These are phyloP conservation scores for Eucalyptus tenuipes DNA, from an alignment of 345 rosid genomes.

Conservation along the genomic window DNA sequence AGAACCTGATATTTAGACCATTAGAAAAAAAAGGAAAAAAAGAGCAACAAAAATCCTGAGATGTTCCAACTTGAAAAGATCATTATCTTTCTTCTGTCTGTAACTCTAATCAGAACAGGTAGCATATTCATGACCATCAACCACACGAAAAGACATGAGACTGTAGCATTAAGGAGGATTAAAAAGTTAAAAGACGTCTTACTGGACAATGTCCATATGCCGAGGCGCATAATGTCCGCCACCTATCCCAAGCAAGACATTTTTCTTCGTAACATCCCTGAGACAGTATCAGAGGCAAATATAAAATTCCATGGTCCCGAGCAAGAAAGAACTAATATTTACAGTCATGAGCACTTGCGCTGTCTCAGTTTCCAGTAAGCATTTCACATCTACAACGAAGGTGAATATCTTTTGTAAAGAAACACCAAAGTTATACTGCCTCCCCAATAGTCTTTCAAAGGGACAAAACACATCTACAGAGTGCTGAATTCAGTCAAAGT, in stretches of 20 bases:
- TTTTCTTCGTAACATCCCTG: constrained; percentile 47
- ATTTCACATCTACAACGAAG: neutral
- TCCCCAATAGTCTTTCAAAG: neutral
- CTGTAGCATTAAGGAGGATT: neutral
- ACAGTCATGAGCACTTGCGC: neutral
- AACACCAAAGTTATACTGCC: neutral
- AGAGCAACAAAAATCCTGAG: neutral
- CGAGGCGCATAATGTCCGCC: constrained; percentile 98
- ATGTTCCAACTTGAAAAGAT: neutral
- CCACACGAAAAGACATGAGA: neutral
- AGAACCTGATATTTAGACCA: neutral
- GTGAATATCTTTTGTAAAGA: neutral
- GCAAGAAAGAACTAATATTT: neutral
- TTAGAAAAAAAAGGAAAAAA: too few relatives aligned
- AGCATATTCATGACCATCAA: neutral
- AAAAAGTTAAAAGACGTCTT: constrained; percentile 8
- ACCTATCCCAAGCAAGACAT: constrained; percentile 81
- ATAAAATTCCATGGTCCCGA: neutral
- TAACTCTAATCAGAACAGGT: neutral
- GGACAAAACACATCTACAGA: neutral
- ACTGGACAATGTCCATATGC: constrained; percentile 80
- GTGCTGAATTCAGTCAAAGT: neutral
- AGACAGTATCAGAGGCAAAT: neutral
- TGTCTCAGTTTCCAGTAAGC: neutral
- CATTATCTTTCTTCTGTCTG: neutral